phyloP scores from a whole-genome alignment of 1,284 basidiomycete species.

The Leccinum subrobustum region DNA sequence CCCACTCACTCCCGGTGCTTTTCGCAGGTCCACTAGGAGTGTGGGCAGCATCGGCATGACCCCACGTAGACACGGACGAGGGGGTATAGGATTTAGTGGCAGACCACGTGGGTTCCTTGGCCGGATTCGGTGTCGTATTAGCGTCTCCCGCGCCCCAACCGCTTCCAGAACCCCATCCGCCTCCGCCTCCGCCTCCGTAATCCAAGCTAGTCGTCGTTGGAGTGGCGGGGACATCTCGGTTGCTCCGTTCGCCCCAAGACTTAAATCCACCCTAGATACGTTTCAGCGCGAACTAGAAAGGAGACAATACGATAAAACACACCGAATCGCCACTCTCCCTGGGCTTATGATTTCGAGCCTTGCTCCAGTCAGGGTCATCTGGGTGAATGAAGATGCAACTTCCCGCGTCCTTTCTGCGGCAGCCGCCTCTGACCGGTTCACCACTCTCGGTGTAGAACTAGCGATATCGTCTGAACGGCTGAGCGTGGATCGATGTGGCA shows the following conservation, averaged over 20 bases:
- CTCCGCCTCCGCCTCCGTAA: conserved; percentile 2
- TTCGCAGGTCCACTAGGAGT: background rate
- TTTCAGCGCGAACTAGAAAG: background rate
- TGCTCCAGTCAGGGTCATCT: conserved; percentile 21
- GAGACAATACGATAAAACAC: background rate
- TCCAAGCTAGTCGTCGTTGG: conserved; percentile 1
- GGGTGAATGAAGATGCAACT: conserved; percentile 30
- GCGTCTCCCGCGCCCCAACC: conserved; percentile 10
- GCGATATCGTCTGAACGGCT: conserved; percentile 1
- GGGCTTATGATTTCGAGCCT: conserved; percentile 16
- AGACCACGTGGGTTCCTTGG: background rate
- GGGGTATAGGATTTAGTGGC: background rate
- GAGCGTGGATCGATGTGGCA: conserved; percentile 7
- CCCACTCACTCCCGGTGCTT: conserved; percentile 5
- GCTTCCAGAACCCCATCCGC: conserved; percentile 4
- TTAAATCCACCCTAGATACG: conserved; percentile 10
- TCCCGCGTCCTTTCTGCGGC: conserved; percentile 14
- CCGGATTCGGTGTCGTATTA: conserved; percentile 8
- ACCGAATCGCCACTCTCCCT: conserved; percentile 19
- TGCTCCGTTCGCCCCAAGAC: conserved; percentile 6
- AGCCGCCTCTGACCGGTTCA: conserved; percentile 21
- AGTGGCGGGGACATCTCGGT: background rate
- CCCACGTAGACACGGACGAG: background rate
- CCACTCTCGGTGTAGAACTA: conserved; percentile 32
- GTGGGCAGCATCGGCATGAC: background rate